Base-by-base conservation (phyloP, 1,284 basidiomycete species). In the Stygiomarasmius scandens region DNA sequence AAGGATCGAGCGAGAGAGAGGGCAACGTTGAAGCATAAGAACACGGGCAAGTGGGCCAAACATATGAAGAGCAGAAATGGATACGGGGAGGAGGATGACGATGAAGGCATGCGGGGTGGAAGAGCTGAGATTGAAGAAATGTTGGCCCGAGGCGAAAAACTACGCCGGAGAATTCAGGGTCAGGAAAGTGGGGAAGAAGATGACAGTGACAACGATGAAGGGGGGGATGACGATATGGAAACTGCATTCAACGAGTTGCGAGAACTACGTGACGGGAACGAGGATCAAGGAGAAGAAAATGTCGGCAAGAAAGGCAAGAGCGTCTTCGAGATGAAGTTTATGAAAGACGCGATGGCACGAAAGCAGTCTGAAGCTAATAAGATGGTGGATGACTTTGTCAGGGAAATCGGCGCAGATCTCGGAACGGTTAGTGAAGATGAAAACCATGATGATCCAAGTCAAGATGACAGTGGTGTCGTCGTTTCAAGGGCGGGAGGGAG, bases 261-360 rank as follows among this genome's bases (percentile, higher is more conserved):
- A 32, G 69, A 70, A 38, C 68, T 92, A 23, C 73, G 79, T n/a
- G 71, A 70, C 20, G 72, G 75, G 11, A 77, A 77, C 8, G 70
- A 61, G 1, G 63, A 62, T 12, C 64, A 63, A 29, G 61, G 63
- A 1, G 71, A 70, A 8, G 73, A 66, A 16, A 65, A 53, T 12
- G 68, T 64, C 11, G 69, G 69, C 60, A 81, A 83, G 66, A 76
- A 78, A 58, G 50, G 58, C 27, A 87, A 87, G 68, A 85, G 87
- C 67, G 81, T 96, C 11, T 90, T 95, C 71, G 81, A 85, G 64
- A 96, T 97, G 95, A 95, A 95, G 74, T 97, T 97, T 73, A 97
- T 97, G 95, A 87, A 90, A 70, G 90, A 95, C 59, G 94, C 92
- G 0, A 86, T 89, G 74, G 84, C 84, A 12, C 80, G 92, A 62